Evolutionary conservation across 805 yeast genomes (phyloP).

Genomic region (Hermanozyma aechmeae): DNA sequence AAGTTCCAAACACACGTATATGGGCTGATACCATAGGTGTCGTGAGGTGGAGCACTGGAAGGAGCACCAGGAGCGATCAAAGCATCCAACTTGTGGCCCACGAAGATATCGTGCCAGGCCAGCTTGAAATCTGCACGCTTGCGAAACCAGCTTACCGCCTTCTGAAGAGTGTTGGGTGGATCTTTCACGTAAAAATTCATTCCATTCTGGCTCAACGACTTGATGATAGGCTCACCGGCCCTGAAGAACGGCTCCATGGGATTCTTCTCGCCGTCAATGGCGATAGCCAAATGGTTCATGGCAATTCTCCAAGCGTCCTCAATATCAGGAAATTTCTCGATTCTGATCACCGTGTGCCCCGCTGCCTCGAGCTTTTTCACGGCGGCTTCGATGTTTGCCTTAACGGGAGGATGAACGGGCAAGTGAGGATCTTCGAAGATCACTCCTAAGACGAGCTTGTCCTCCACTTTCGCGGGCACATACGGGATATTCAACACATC

Average conservation of each 20-base stretch:
- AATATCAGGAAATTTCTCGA: not conserved
- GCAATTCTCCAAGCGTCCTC: not conserved
- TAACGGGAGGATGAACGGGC: slow-evolving; percentile 1
- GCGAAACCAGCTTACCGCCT: not conserved
- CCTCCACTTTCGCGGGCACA: not conserved
- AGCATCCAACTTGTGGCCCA: slow-evolving; percentile 4
- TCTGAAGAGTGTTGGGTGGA: not conserved
- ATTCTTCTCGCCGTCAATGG: not conserved
- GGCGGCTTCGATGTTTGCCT: not conserved
- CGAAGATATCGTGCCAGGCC: slow-evolving; percentile 4
- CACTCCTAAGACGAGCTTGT: not conserved
- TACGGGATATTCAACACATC: not conserved
- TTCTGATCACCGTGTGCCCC: not conserved
- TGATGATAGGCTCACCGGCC: slow-evolving; percentile 1
- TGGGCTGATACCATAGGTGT: slow-evolving; percentile 7
- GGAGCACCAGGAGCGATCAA: slow-evolving; percentile 8
- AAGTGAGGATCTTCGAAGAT: not conserved
- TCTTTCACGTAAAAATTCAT: not conserved
- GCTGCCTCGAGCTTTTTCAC: not conserved
- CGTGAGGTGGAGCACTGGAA: slow-evolving; percentile 10
- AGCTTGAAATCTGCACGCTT: not conserved
- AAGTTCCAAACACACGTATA: slow-evolving; percentile 10
- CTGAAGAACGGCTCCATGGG: not conserved
- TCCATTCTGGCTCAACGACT: slow-evolving; percentile 1
- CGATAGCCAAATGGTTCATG: not conserved